Base-by-base conservation (phyloP, 768 basidiomycete species). In the Mycena floridula region DNA sequence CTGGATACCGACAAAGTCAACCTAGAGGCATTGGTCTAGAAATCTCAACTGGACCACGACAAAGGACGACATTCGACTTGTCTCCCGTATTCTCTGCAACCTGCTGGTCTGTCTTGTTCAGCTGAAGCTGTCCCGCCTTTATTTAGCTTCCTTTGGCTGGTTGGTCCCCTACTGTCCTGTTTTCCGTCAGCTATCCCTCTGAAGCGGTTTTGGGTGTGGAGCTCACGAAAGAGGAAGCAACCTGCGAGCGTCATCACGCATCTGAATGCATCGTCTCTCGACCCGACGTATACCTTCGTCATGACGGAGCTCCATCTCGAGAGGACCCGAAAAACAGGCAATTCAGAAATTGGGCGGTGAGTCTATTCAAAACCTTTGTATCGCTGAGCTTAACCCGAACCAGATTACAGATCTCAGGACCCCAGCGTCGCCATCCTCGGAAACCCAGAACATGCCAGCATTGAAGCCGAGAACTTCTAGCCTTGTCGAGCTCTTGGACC, bases 401-500 rank as follows among this genome's bases (percentile, higher is more conserved):
- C 42, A 69, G 67, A 54, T 70, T 21, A 61, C 65, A n/a, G 68
- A 67, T 2, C 35, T 69, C 16, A 65, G 64, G 43, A 48, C 62
- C 8, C 62, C 65, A 11, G 47, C 56, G 1, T 42, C 44, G 22
- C 52, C 56, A 1, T 42, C 51, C 2, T 40, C 47, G 21, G 62
- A 64, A 11, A 60, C 63, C 2, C 57, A 61, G 4, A 62, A 66
- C 23, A 42, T 65, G 22, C 54, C 51, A 20, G 70, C 72, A 2
- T 48, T 70, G 5, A 70, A 72, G 54, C 67, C 73, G 4, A 65
- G 66, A 48, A 47, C 70, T 0, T 69, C 78, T 2, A 64, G 4
- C 72, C 79, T 0, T 84, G 81, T 52, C 61, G 70, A 9, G 68
- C 77, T 4, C 81, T 81, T 20, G 70, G 71, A 4, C 81, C 81